These are phyloP conservation scores for Gillenia trifoliata DNA, from an alignment of 306 rosid species.

Conservation along the genomic window DNA sequence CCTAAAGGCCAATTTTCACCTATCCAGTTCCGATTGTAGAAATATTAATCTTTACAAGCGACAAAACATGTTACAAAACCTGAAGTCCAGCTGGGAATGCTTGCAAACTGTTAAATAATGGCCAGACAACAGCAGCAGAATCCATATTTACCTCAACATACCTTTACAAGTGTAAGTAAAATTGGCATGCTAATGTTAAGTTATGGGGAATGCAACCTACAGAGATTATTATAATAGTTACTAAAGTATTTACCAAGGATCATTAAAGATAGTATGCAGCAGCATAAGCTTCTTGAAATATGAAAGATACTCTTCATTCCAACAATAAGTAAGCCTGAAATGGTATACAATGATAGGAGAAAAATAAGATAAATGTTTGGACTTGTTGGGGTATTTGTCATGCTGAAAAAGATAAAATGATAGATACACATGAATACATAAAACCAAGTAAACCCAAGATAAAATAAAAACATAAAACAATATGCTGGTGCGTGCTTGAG, in stretches of 20 bases:
- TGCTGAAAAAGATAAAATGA: too few relatives aligned
- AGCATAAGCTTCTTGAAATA: conserved; percentile 96
- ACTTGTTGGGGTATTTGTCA: too few relatives aligned
- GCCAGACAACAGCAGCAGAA: conserved; percentile 95
- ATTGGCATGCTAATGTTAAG: neutral
- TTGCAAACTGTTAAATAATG: conserved; percentile 93
- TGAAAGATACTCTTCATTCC: conserved; percentile 94
- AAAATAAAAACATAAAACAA: neutral
- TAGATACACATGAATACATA: too few relatives aligned
- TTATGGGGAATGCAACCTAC: conserved; percentile 19
- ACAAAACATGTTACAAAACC: conserved; percentile 48
- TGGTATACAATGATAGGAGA: conserved; percentile 15
- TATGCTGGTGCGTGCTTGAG: neutral
- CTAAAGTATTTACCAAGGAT: conserved; percentile 81
- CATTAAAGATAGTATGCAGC: conserved; percentile 90
- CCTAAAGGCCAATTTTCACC: neutral
- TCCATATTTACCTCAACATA: conserved; percentile 98
- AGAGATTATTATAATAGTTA: conserved; percentile 32
- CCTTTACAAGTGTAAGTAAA: conserved; percentile 49
- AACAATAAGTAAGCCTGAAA: conserved; percentile 87
- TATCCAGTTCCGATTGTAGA: conserved; percentile 18
- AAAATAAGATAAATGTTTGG: too few relatives aligned
- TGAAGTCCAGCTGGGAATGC: conserved; percentile 99
- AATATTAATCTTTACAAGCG: conserved; percentile 8
- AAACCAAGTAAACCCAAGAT: too few relatives aligned